Percentiles rank a stretch among this genome's conserved stretches.
Conservation (phyloP, 148 eudicot genomes). For the Vaccinium corymbosum region DNA sequence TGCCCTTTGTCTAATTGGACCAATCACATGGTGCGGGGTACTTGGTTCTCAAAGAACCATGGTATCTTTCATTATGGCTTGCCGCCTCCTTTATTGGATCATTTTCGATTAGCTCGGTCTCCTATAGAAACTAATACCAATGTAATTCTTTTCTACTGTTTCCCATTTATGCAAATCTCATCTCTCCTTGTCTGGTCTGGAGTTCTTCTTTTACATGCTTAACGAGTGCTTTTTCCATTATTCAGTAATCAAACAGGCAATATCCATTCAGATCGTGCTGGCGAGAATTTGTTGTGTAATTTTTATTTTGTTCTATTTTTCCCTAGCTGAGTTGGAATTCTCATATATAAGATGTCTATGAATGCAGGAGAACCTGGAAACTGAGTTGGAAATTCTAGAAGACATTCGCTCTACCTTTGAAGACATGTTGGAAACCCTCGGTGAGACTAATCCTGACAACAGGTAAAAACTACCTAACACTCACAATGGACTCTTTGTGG, state of each 20-base stretch:
- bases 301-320: background rate
- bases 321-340: background rate
- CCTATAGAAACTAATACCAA: slow-evolving; percentile 27
- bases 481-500: background rate
- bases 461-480: slow-evolving; percentile 36
- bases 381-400: slow-evolving; percentile 52
- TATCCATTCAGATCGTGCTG: background rate
- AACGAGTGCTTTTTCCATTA: background rate
- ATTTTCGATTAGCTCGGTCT: slow-evolving; percentile 47
- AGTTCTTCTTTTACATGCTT: background rate
- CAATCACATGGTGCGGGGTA: slow-evolving; percentile 80
- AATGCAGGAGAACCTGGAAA: slow-evolving; percentile 59
- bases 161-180: background rate
- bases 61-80: slow-evolving; percentile 71
- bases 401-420: slow-evolving; percentile 47
- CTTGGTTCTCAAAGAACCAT: slow-evolving; percentile 71
- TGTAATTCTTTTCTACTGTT: slow-evolving; percentile 33
- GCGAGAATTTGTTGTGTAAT: background rate
- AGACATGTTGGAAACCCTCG: slow-evolving; percentile 53
- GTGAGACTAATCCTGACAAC: slow-evolving; percentile 41
- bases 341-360: slow-evolving; percentile 16
- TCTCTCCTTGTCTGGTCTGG: background rate
- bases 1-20: slow-evolving; percentile 31
- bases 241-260: background rate
- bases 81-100: slow-evolving; percentile 66